Conservation (phyloP, 1,139 yeast genomes). For the Groenewaldozyma sp. region DNA sequence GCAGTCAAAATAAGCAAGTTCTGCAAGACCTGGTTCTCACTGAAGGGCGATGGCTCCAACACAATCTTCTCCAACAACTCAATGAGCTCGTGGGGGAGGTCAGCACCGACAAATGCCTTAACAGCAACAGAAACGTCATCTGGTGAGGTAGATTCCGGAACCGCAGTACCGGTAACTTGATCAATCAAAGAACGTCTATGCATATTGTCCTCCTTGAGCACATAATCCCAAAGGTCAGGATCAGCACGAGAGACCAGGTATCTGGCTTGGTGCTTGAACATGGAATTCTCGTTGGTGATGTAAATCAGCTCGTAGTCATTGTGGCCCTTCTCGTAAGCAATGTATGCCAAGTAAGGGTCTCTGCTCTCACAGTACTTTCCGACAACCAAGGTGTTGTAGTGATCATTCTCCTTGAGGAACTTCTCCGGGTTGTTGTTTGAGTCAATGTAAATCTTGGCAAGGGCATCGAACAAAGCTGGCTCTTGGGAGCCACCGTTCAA, state of each 20-base stretch:
- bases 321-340: constrained; percentile 91
- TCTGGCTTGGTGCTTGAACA: constrained; percentile 98
- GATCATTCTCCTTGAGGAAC: constrained; percentile 82
- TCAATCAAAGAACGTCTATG: constrained; percentile 89
- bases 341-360: constrained; percentile 95
- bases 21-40: constrained; percentile 89
- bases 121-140: constrained; percentile 95
- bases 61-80: constrained; percentile 93
- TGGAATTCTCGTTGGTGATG: constrained; percentile 92
- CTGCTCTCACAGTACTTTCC: constrained; percentile 99
- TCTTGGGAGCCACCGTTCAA: constrained; percentile 83
- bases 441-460: constrained; percentile 96
- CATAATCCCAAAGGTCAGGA: constrained; percentile 69
- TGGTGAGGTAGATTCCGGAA: constrained; percentile 90
- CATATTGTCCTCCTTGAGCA: constrained; percentile 61
- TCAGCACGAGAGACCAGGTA: constrained; percentile 84
- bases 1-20: constrained; percentile 90
- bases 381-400: constrained; percentile 84
- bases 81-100: constrained; percentile 83
- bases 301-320: constrained; percentile 83
- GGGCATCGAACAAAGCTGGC: constrained; percentile 84
- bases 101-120: constrained; percentile 94
- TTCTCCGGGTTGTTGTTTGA: constrained; percentile 96
- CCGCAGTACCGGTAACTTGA: constrained; percentile 92
- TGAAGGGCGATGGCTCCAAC: constrained; percentile 93